These are phyloP conservation scores for Gomphus bonarii DNA, from an alignment of 1,284 basidiomycete species.

Conservation along the genomic window DNA sequence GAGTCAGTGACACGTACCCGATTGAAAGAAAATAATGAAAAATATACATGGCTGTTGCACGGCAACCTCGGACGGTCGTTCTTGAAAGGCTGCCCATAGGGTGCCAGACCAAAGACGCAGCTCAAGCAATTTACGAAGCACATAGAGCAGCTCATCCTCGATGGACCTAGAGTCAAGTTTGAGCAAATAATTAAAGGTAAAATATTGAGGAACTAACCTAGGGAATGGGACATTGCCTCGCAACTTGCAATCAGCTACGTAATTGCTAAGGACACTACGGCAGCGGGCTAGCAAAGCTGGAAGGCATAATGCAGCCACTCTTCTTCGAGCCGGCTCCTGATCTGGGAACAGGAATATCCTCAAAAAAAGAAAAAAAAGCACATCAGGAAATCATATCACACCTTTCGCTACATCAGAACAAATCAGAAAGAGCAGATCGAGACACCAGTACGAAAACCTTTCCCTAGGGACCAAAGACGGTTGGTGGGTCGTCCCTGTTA, in stretches of 20 bases:
- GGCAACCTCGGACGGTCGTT: constrained; percentile 45
- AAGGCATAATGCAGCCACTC: constrained; percentile 62
- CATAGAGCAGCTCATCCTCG: constrained; percentile 84
- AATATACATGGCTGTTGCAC: constrained; percentile 40
- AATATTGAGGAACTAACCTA: constrained; percentile 35
- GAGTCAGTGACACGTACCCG: background rate
- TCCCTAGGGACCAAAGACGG: constrained; percentile 59
- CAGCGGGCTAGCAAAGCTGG: constrained; percentile 69
- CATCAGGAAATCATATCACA: constrained; percentile 17
- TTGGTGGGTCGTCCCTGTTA: constrained; percentile 51
- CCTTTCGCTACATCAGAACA: constrained; percentile 58
- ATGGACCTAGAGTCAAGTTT: constrained; percentile 42
- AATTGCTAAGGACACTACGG: constrained; percentile 54
- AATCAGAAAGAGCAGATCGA: constrained; percentile 78
- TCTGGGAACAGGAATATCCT: constrained; percentile 29
- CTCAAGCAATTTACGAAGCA: constrained; percentile 66
- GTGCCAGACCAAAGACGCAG: constrained; percentile 64
- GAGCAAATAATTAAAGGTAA: background rate
- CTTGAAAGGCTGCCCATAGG: constrained; percentile 64
- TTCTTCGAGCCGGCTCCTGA: constrained; percentile 42
- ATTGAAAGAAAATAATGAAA: constrained; percentile 13
- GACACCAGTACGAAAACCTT: constrained; percentile 88
- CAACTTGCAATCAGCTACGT: constrained; percentile 73
- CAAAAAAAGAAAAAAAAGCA: no score
- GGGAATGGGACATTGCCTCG: constrained; percentile 80